Conservation (phyloP, 1,139 yeast species). For the Hansenula anomala region DNA sequence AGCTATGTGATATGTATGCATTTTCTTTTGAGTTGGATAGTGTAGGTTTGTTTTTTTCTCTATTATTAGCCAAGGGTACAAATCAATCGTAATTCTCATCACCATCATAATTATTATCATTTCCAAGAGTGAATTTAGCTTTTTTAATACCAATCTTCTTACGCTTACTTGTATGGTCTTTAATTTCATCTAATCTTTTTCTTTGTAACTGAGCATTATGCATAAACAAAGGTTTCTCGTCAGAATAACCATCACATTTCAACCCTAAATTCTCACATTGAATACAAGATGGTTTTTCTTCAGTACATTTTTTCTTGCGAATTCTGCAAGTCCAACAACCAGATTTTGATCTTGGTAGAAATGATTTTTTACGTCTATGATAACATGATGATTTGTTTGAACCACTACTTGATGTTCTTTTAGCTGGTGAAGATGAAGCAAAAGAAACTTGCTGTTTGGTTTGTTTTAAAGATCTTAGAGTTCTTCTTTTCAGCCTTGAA, state of each 20-base stretch:
- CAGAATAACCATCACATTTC: conserved; percentile 46
- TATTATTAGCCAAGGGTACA: too few relatives aligned
- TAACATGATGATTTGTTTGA: conserved; percentile 3
- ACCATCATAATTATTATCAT: not conserved
- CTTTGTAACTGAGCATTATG: conserved; percentile 33
- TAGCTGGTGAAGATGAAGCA: not conserved
- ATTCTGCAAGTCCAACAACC: conserved; percentile 73
- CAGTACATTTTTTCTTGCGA: conserved; percentile 62
- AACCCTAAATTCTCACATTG: conserved; percentile 50
- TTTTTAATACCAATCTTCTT: conserved; percentile 18
- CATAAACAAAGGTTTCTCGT: conserved; percentile 53
- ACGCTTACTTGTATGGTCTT: conserved; percentile 31
- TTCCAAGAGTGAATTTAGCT: not conserved
- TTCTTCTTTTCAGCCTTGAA: not conserved
- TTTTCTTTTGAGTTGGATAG: too few relatives aligned
- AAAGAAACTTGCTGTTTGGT: not conserved
- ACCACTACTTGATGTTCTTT: not conserved
- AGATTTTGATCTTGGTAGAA: conserved; percentile 42
- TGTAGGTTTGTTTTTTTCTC: too few relatives aligned
- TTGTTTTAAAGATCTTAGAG: too few relatives aligned
- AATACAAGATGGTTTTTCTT: conserved; percentile 50
- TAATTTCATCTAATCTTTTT: conserved; percentile 45
- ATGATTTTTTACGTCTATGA: conserved; percentile 13
- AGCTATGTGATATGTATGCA: too few relatives aligned
- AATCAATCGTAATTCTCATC: not conserved